phyloP scores from a whole-genome alignment of 2,329 filamentous ascomycete genomes.

The Fusarium goolgardi region DNA sequence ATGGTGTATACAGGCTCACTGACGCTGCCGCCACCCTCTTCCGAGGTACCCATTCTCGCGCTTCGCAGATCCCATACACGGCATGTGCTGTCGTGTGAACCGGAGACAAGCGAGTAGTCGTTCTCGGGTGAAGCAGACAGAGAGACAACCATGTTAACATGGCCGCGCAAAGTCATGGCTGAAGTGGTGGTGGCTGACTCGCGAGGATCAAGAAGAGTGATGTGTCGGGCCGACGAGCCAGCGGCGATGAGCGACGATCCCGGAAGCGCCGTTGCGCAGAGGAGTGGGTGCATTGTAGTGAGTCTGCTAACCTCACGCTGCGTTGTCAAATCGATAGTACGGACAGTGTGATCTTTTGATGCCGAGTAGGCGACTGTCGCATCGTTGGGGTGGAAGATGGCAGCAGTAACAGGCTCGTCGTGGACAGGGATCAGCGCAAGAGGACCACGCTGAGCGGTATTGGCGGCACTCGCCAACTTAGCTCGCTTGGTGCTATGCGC shows the following conservation, averaged over 20 bases:
- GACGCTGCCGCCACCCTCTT: constrained; percentile 72
- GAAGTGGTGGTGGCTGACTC: constrained; percentile 79
- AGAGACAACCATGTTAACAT: constrained; percentile 77
- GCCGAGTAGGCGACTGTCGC: constrained; percentile 90
- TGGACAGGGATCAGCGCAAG: constrained; percentile 79
- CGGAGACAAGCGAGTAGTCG: constrained; percentile 86
- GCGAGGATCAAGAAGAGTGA: constrained; percentile 93
- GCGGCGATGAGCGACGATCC: constrained; percentile 73
- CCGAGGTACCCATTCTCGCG: constrained; percentile 67
- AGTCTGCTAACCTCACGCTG: constrained; percentile 81
- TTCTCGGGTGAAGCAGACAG: constrained; percentile 68
- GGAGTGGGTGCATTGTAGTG: constrained; percentile 83
- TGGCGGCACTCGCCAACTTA: constrained; percentile 65
- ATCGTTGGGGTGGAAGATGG: constrained; percentile 86
- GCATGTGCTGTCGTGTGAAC: constrained; percentile 91
- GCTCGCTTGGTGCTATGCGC: constrained; percentile 79
- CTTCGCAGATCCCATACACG: constrained; percentile 93
- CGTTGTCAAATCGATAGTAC: constrained; percentile 91
- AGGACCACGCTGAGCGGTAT: constrained; percentile 79
- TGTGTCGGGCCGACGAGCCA: constrained; percentile 85
- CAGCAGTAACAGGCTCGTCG: constrained; percentile 78
- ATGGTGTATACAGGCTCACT: constrained; percentile 81
- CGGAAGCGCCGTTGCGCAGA: constrained; percentile 80
- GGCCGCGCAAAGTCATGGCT: constrained; percentile 91
- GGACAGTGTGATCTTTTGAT: constrained; percentile 90